Conservation (phyloP, 768 basidiomycete species). For the Lyophyllum decastes region DNA sequence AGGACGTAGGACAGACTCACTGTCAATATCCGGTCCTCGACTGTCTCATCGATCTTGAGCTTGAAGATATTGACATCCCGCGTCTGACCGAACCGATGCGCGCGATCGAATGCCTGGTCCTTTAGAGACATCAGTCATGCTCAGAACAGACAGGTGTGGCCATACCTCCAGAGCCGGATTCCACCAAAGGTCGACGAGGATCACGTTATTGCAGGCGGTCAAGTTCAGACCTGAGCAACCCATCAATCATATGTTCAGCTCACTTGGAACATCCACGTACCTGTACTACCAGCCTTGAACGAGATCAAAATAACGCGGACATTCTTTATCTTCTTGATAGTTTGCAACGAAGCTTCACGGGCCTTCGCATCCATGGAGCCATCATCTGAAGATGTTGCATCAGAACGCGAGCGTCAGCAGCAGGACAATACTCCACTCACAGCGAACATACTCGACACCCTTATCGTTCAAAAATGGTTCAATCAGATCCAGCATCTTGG, state of each 20-base stretch:
- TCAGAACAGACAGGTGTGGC: slow-evolving; percentile 12
- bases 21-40: slow-evolving; percentile 83
- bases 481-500: slow-evolving; percentile 82
- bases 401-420: slow-evolving; percentile 6
- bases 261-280: slow-evolving; percentile 37
- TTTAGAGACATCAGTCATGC: slow-evolving; percentile 24
- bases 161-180: slow-evolving; percentile 82
- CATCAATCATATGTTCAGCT: slow-evolving; percentile 3
- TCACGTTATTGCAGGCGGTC: slow-evolving; percentile 92
- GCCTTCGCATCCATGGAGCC: slow-evolving; percentile 80
- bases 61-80: slow-evolving; percentile 88
- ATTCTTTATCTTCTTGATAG: slow-evolving; percentile 60
- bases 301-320: slow-evolving; percentile 88
- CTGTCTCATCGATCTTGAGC: slow-evolving; percentile 82
- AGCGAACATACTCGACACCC: slow-evolving; percentile 77
- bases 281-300: slow-evolving; percentile 95
- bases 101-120: slow-evolving; percentile 94
- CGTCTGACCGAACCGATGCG: slow-evolving; percentile 88
- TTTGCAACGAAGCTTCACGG: slow-evolving; percentile 72
- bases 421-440: slow-evolving; percentile 51
- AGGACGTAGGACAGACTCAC: slow-evolving; percentile 34
- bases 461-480: slow-evolving; percentile 78
- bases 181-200: slow-evolving; percentile 96
- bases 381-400: slow-evolving; percentile 63
- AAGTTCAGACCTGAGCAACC: slow-evolving; percentile 71